A percentile compares a stretch with the other conserved stretches of the same genome.
These are phyloP conservation scores for Neonectria ditissima DNA, from an alignment of 2,329 filamentous ascomycete genomes.

Conservation along the genomic window DNA sequence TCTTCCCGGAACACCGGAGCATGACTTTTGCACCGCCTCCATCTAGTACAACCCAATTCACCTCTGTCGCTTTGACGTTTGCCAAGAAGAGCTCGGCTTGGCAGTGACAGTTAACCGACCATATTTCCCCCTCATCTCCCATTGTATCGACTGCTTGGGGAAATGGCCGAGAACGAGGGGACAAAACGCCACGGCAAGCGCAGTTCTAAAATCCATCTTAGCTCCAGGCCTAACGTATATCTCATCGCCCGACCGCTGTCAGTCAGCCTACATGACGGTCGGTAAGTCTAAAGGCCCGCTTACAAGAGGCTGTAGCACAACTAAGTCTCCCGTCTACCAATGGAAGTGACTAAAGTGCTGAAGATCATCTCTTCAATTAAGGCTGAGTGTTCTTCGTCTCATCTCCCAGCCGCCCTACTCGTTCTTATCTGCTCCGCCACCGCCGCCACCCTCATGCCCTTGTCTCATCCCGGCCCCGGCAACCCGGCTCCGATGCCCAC, in stretches of 20 bases:
- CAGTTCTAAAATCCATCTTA: slow-evolving; percentile 22
- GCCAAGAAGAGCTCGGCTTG: slow-evolving; percentile 10
- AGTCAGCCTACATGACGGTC: slow-evolving; percentile 4
- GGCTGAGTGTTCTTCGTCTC: slow-evolving; percentile 10
- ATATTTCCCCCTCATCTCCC: background rate
- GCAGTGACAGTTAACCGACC: slow-evolving; percentile 1
- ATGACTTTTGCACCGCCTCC: slow-evolving; percentile 30
- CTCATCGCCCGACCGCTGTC: slow-evolving; percentile 3
- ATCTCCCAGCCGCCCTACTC: background rate
- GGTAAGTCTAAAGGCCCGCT: background rate
- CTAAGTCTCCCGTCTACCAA: background rate
- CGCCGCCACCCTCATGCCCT: background rate
- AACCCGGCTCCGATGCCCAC: slow-evolving; percentile 2
- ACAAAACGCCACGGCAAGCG: background rate
- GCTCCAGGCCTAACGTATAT: background rate
- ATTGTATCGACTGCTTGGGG: background rate
- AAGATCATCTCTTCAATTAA: background rate
- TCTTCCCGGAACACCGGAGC: slow-evolving; percentile 7
- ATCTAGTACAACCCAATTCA: slow-evolving; percentile 11
- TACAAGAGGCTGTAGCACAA: background rate
- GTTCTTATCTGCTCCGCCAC: slow-evolving; percentile 14
- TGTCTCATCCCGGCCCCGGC: background rate
- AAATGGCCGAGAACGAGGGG: slow-evolving; percentile 9
- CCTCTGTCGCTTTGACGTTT: background rate
- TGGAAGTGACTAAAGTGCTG: background rate